Percentiles rank a stretch among this genome's conserved stretches.
Evolutionary conservation across 2,329 filamentous ascomycete genomes (phyloP).

Genomic region (Epichloe scottii): DNA sequence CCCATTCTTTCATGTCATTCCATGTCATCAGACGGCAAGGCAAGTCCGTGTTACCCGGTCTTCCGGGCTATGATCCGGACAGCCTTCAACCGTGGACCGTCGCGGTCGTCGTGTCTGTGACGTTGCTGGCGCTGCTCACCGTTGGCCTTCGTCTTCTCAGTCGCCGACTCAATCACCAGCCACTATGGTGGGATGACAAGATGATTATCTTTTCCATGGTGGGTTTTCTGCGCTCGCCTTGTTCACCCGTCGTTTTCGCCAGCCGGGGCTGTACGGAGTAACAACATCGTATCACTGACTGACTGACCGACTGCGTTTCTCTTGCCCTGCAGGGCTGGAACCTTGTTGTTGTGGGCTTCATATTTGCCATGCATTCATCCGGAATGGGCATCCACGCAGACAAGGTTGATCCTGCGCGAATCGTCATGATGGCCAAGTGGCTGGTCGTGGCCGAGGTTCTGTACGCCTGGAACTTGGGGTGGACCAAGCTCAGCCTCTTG

Average conservation of each 20-base stretch:
- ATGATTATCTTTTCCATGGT: constrained; percentile 36
- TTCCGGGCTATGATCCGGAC: constrained; percentile 14
- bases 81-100: constrained; percentile 30
- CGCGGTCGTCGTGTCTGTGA: constrained; percentile 25
- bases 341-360: constrained; percentile 31
- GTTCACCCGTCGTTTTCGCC: too few species aligned
- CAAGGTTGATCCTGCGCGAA: constrained; percentile 20
- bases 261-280: too few species aligned
- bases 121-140: constrained; percentile 24
- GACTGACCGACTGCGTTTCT: background rate
- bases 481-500: constrained; percentile 37
- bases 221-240: constrained; percentile 5
- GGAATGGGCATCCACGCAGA: constrained; percentile 36
- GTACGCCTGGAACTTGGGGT: constrained; percentile 34
- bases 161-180: constrained; percentile 26
- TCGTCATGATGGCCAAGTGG: constrained; percentile 33
- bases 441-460: constrained; percentile 34
- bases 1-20: background rate
- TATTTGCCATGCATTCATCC: constrained; percentile 31
- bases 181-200: constrained; percentile 36
- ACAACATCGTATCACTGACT: too few species aligned
- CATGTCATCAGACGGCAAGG: constrained; percentile 4
- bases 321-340: constrained; percentile 23
- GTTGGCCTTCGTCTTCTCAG: constrained; percentile 28
- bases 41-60: constrained; percentile 9